Base-by-base conservation (phyloP, 768 basidiomycete genomes). In the Boletellus sp. region DNA sequence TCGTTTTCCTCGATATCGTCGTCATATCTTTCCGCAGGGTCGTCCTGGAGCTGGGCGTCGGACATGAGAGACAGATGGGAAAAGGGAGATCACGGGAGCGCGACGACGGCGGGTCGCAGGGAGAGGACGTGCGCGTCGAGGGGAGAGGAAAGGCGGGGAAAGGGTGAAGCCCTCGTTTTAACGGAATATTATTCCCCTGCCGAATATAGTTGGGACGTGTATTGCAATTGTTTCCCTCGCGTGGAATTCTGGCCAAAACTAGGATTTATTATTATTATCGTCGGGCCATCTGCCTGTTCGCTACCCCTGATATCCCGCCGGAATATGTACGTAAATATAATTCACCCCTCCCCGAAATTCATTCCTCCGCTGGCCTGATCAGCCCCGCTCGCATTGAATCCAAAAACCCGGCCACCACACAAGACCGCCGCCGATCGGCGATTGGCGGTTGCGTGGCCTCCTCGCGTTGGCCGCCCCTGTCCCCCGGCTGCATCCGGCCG, bases 141-240 rank as follows among this genome's bases (percentile, higher is more conserved):
- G 70, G 61, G 68, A 69, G 70, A 70, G 70, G 66, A 72, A 80
- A 78, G 76, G 75, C 79, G 81, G 81, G 77, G 74, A 78, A 78
- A 83, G 75, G 74, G 72, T 76, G 71, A 71, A 70, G 73, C 72
- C 70, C 78, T 79, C 79, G 81, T 82, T 87, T 88, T 87, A 85
- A 81, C 80, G 78, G 60, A 81, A 79, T 77, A 73, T 64, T 77
- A 79, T 75, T 73, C 75, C 72, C 75, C 77, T 79, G 74, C 82
- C 82, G 80, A 77, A 82, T 82, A 73, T 83, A 82, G 82, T 77
- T 77, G 75, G 71, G 71, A 74, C 74, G 71, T 77, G 76, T 81
- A 81, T 65, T 65, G 61, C 62, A 69, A 67, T 81, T 83, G 76
- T 84, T 83, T 77, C 74, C 68, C 76, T 80, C 78, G 81, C 79